Evolutionary conservation across 257 asterid species (phyloP).

Genomic region (Jacaranda copaia): DNA sequence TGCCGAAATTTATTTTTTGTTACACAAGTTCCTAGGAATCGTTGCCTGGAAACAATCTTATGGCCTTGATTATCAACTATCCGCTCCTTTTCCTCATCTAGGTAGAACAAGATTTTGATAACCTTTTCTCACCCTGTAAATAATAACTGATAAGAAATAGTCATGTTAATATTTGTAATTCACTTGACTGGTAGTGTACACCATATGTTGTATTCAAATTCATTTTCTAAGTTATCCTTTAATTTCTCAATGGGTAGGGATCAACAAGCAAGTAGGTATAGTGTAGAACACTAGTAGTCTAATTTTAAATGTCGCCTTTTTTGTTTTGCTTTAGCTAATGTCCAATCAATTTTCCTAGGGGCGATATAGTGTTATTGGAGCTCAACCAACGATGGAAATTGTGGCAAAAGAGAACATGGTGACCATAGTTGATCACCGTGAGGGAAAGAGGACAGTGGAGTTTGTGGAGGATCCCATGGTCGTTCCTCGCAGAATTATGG

Average conservation of each 20-base stretch:
- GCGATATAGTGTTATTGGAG: conserved; percentile 90
- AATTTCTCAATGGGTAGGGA: too few relatives aligned
- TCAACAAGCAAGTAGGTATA: too few relatives aligned
- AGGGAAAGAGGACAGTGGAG: conserved; percentile 61
- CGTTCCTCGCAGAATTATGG: conserved; percentile 86
- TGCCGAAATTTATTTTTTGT: not conserved
- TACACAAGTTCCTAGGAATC: not conserved
- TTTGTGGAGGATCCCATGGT: conserved; percentile 91
- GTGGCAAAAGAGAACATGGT: conserved; percentile 89
- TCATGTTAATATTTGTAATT: not conserved
- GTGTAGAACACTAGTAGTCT: conserved; percentile 4
- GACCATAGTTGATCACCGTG: conserved; percentile 78
- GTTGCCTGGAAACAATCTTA: not conserved
- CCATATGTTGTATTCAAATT: not conserved
- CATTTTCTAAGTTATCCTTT: not conserved
- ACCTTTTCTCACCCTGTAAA: not conserved
- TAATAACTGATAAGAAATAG: conserved; percentile 5
- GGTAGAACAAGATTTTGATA: not conserved
- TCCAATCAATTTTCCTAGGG: conserved; percentile 66
- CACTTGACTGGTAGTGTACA: not conserved
- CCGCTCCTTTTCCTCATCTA: too few relatives aligned
- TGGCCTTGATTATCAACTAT: not conserved
- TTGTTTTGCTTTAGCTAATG: conserved; percentile 39
- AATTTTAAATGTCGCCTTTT: conserved; percentile 5
- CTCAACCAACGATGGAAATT: conserved; percentile 97